phyloP scores from a whole-genome alignment of 2,329 filamentous ascomycete species.

The Cryphonectria parasitica region DNA sequence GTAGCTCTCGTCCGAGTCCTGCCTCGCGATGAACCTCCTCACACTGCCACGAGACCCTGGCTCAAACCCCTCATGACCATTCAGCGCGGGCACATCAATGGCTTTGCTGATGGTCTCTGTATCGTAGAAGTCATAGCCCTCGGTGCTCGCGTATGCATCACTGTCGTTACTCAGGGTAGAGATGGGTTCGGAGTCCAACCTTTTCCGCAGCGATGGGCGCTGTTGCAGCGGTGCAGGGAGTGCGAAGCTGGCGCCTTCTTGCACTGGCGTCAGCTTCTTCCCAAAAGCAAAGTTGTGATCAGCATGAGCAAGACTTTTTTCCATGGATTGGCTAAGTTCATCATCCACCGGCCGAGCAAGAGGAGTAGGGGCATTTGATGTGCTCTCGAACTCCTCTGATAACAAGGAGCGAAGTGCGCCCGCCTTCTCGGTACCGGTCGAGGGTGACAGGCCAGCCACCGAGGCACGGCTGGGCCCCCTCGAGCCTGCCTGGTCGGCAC shows the following conservation, averaged over 20 bases:
- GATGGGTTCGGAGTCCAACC: constrained; percentile 54
- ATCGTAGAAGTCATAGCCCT: constrained; percentile 70
- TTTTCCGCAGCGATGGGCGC: constrained; percentile 41
- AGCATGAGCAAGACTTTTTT: constrained; percentile 30
- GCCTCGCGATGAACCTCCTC: constrained; percentile 42
- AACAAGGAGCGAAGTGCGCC: constrained; percentile 50
- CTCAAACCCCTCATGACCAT: constrained; percentile 43
- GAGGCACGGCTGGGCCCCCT: neutral
- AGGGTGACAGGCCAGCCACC: constrained; percentile 33
- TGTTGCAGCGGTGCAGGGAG: constrained; percentile 48
- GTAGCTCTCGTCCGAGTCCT: constrained; percentile 64
- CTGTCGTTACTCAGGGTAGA: constrained; percentile 57
- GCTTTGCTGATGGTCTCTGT: constrained; percentile 56
- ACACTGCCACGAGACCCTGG: constrained; percentile 38
- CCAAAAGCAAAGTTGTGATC: constrained; percentile 38
- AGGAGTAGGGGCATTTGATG: constrained; percentile 65
- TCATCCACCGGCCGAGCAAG: constrained; percentile 56
- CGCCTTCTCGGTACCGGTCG: constrained; percentile 40
- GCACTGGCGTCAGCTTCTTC: constrained; percentile 51
- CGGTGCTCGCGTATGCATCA: constrained; percentile 54
- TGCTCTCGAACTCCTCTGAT: constrained; percentile 62
- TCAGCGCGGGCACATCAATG: constrained; percentile 55
- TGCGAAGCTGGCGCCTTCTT: constrained; percentile 54
- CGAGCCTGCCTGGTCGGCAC: constrained; percentile 6
- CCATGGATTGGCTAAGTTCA: constrained; percentile 36